Percentiles rank a stretch among this genome's conserved stretches.
Evolutionary conservation across 2,329 filamentous ascomycete species (phyloP).

Genomic region (Cercospora sp.): DNA sequence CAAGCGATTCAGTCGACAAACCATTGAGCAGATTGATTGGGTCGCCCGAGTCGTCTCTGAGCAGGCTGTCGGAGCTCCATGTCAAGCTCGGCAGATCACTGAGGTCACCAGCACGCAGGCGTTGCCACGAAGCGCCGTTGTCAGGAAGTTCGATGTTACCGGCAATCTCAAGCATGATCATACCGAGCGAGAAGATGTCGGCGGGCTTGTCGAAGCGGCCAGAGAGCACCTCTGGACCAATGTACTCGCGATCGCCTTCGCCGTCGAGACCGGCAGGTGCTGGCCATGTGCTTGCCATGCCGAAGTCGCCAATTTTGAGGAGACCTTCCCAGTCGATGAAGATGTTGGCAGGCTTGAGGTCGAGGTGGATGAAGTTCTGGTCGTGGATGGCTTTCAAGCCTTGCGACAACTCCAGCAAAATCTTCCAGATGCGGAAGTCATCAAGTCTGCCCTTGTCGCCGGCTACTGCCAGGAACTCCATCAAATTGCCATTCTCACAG

Average conservation of each 20-base stretch:
- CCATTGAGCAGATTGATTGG: conserved; percentile 46
- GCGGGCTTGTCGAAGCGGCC: conserved; percentile 87
- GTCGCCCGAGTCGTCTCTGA: conserved; percentile 73
- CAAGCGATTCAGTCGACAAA: conserved; percentile 32
- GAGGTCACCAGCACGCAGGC: conserved; percentile 83
- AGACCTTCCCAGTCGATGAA: conserved; percentile 78
- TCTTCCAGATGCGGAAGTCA: conserved; percentile 98
- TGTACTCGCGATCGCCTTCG: conserved; percentile 94
- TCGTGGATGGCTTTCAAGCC: conserved; percentile 89
- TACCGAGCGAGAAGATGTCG: conserved; percentile 89
- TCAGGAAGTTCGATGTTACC: conserved; percentile 92
- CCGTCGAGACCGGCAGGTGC: conserved; percentile 75
- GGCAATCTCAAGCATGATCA: conserved; percentile 92
- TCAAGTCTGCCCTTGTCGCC: conserved; percentile 85
- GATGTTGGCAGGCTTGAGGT: conserved; percentile 83
- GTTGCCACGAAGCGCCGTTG: conserved; percentile 88
- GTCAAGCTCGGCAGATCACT: conserved; percentile 86
- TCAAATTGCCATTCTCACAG: conserved; percentile 89
- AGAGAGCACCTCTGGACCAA: conserved; percentile 86
- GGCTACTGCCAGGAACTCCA: conserved; percentile 78
- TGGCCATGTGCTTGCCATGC: conserved; percentile 77
- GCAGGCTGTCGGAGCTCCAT: conserved; percentile 70
- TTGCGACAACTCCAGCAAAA: conserved; percentile 78
- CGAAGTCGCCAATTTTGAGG: conserved; percentile 85
- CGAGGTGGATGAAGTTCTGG: conserved; percentile 79